Base-by-base conservation (phyloP, 192 early-diverging fungal genomes). In the Coemansia sp. region DNA sequence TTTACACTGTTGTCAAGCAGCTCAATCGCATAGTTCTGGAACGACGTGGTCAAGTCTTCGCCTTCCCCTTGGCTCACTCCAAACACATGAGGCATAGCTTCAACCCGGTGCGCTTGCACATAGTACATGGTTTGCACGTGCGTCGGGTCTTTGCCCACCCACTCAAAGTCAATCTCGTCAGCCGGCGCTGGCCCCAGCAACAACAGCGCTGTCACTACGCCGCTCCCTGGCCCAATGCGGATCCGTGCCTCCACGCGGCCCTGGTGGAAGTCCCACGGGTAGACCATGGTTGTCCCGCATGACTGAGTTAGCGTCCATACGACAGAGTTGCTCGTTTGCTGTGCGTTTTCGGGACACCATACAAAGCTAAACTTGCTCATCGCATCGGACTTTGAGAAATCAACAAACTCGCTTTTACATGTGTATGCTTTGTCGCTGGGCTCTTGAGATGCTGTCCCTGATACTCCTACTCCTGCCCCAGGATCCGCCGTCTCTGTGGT, bases 101-200 rank as follows among this genome's bases (percentile, higher is more conserved):
- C 72, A 0, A 83, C 68, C 3, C 72, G 74, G 21, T 75, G 60
- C 10, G 75, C 70, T 26, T 76, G 64, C 12, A 82, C 74, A 61
- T 83, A 86, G 54, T 85, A 86, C 62, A 75, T 85, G 17, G 80
- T 76, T 55, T 83, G 81, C 7, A 70, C 83, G 29, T 77, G 62
- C 8, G 68, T 71, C 12, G 68, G 50, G 25, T 84, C 57, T 38
- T 81, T 73, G 23, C 87, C 87, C 19, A 89, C 83, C 82, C 82
- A 86, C 59, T 89, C 87, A 54, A 75, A 82, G 59, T 89, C 87
- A 25, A 89, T 77, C 57, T 89, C 87, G 60, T 89, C 87, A 3
- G 80, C 68, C 1, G 77, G 80, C 38, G 72, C 26, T 5, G 70
- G 62, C 1, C 72, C 82, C 11, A 77, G 66, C 51, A 80, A 72